A percentile compares a stretch with the other conserved stretches of the same genome.
These are phyloP conservation scores for Heliocybe sulcata DNA, from an alignment of 1,284 basidiomycete genomes.

Conservation along the genomic window DNA sequence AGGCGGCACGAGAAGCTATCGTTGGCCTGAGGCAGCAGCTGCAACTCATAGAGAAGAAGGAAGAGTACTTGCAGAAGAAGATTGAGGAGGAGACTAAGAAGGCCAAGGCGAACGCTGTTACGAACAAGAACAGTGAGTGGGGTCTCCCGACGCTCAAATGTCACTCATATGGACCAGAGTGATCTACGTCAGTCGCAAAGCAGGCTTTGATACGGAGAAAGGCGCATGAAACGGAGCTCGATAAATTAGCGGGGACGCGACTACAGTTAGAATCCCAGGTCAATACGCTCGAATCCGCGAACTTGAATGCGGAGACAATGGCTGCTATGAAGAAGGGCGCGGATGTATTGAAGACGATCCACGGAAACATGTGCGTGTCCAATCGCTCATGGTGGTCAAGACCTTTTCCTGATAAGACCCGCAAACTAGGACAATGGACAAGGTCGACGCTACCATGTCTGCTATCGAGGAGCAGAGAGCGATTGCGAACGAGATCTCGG, in stretches of 20 bases:
- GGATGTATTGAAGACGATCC: constrained; percentile 87
- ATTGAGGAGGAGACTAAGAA: constrained; percentile 93
- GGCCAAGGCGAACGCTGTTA: constrained; percentile 89
- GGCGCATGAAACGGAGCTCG: constrained; percentile 83
- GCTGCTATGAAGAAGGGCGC: constrained; percentile 96
- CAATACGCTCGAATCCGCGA: constrained; percentile 95
- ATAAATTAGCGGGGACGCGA: constrained; percentile 80
- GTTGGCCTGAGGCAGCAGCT: constrained; percentile 82
- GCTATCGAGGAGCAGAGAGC: constrained; percentile 91
- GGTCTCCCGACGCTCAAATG: not conserved
- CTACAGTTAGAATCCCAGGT: constrained; percentile 96
- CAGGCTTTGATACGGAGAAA: constrained; percentile 96
- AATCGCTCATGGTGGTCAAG: constrained; percentile 5
- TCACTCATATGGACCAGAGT: not conserved
- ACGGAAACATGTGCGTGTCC: constrained; percentile 78
- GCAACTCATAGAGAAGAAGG: constrained; percentile 99
- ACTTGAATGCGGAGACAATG: constrained; percentile 99
- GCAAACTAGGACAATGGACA: constrained; percentile 70
- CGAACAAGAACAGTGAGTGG: constrained; percentile 85
- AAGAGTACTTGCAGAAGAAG: constrained; percentile 95
- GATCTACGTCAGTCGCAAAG: constrained; percentile 55
- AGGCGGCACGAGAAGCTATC: constrained; percentile 81
- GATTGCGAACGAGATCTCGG: constrained; percentile 91
- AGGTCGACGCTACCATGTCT: constrained; percentile 91
- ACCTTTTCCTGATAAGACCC: constrained; percentile 2